phyloP scores from a whole-genome alignment of 306 rosid species.

The Lathyrus tuberosus region DNA sequence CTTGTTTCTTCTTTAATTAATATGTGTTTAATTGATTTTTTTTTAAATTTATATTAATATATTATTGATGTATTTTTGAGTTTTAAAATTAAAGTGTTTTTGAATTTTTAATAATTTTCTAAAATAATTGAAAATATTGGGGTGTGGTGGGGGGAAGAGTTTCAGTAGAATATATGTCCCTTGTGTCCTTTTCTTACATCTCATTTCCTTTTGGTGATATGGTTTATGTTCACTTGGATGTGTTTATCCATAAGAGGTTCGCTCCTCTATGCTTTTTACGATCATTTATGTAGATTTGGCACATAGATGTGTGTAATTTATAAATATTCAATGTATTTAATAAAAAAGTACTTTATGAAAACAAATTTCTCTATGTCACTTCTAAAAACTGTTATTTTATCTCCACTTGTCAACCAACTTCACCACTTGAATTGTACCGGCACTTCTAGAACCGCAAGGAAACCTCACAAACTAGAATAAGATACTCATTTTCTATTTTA shows the following conservation, averaged over 20 bases:
- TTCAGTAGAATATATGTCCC: too few species aligned
- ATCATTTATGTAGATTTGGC: not conserved
- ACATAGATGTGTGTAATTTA: not conserved
- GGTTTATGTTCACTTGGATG: not conserved
- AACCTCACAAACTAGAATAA: constrained; percentile 9
- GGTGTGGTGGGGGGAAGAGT: too few species aligned
- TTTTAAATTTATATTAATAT: too few species aligned
- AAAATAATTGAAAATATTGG: too few species aligned
- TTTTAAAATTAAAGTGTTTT: too few species aligned
- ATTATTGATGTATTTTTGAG: too few species aligned
- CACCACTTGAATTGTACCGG: constrained; percentile 23
- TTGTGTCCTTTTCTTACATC: too few species aligned
- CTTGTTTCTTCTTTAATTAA: too few species aligned
- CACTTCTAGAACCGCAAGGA: constrained; percentile 25
- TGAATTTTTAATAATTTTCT: too few species aligned
- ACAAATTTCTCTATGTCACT: not conserved
- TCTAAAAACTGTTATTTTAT: not conserved
- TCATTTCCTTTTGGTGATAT: not conserved
- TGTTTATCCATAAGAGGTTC: constrained; percentile 1
- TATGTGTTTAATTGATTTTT: too few species aligned
- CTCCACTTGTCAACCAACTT: constrained; percentile 24
- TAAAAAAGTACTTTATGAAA: not conserved
- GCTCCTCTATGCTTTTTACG: not conserved
- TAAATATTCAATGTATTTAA: not conserved
- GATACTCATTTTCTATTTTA: not conserved